A percentile compares a stretch with the other conserved stretches of the same genome.
These are phyloP conservation scores for Geoglossum glabrum DNA, from an alignment of 495 filamentous ascomycete species.

Conservation along the genomic window DNA sequence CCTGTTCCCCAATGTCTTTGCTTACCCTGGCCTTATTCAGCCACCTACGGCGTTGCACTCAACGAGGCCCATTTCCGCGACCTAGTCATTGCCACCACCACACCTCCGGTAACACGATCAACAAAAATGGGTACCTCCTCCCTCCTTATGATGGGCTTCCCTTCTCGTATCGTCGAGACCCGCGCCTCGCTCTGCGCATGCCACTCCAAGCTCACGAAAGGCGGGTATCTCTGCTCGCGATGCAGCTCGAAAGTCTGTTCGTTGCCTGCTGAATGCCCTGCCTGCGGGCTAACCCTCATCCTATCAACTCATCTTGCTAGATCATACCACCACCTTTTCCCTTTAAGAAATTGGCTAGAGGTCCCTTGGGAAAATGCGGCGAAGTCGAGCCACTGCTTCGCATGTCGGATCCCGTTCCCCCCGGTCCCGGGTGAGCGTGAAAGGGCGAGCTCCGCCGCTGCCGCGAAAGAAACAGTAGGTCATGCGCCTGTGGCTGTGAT, in stretches of 20 bases:
- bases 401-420: slow-evolving; percentile 34
- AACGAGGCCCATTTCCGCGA: slow-evolving; percentile 81
- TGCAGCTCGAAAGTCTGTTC: slow-evolving; percentile 80
- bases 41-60: slow-evolving; percentile 58
- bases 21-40: background rate
- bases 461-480: slow-evolving; percentile 12
- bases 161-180: slow-evolving; percentile 66
- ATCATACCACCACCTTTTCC: slow-evolving; percentile 92
- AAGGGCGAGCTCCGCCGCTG: slow-evolving; percentile 13
- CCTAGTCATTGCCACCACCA: slow-evolving; percentile 71
- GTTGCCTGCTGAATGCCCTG: slow-evolving; percentile 78
- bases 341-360: slow-evolving; percentile 73
- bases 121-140: slow-evolving; percentile 48
- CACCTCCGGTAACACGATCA: slow-evolving; percentile 60
- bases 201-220: slow-evolving; percentile 61
- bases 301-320: slow-evolving; percentile 88
- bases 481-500: background rate
- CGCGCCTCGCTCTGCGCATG: slow-evolving; percentile 71
- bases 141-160: slow-evolving; percentile 95
- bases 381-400: slow-evolving; percentile 27
- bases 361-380: slow-evolving; percentile 61
- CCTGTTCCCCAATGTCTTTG: slow-evolving; percentile 1
- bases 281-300: slow-evolving; percentile 81
- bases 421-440: slow-evolving; percentile 12
- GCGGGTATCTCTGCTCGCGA: slow-evolving; percentile 82